phyloP scores from a whole-genome alignment of 345 rosid genomes.

The Brassica incana region DNA sequence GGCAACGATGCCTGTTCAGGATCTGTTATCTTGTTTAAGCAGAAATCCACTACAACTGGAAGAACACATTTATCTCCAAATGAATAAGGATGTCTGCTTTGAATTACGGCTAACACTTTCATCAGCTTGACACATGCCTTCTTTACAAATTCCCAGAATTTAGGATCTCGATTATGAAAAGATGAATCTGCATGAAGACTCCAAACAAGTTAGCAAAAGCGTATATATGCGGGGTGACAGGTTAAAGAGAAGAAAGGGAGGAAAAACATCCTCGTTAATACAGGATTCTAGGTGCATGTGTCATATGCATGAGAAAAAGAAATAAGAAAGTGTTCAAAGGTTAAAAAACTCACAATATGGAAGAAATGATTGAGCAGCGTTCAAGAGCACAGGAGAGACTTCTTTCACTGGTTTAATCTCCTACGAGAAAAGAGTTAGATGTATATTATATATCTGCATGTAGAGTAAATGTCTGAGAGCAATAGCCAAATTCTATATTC shows the following conservation, averaged over 20 bases:
- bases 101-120: constrained; percentile 84
- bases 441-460: constrained; percentile 11
- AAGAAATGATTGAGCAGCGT: constrained; percentile 75
- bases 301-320: constrained; percentile 5
- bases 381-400: constrained; percentile 78
- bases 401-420: constrained; percentile 87
- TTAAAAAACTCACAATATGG: constrained; percentile 72
- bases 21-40: constrained; percentile 79
- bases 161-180: constrained; percentile 64
- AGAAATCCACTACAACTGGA: constrained; percentile 80
- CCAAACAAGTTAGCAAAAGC: constrained; percentile 20
- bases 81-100: constrained; percentile 89
- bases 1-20: constrained; percentile 60
- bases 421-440: constrained; percentile 47
- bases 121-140: constrained; percentile 87
- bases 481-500: not conserved
- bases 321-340: not conserved
- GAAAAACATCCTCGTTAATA: not conserved
- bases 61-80: constrained; percentile 91
- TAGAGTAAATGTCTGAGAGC: constrained; percentile 2
- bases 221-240: constrained; percentile 6
- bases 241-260: not conserved
- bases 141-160: constrained; percentile 75
- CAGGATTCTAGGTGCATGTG: constrained; percentile 3
- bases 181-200: constrained; percentile 60